Evolutionary conservation across 169 alveolate genomes (phyloP), one percentile per base, ranked within the genome.

Genomic region (Cryptosporidium andersoni): DNA sequence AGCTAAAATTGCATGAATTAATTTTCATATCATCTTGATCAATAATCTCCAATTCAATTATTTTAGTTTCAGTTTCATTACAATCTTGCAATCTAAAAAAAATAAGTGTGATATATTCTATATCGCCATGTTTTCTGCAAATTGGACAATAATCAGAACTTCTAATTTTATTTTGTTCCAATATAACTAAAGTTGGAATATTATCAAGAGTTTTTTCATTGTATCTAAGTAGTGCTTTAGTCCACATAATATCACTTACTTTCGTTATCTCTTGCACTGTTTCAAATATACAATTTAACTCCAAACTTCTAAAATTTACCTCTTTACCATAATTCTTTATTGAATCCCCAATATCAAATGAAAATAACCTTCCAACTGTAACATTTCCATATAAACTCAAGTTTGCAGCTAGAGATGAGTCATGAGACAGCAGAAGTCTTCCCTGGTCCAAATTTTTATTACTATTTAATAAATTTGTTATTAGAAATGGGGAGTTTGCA

Each of bases 181-280:
- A 42, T 43, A 74, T 25, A 39, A 74, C 58, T 37, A 74, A 8
- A n/a, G 74, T 60, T 43, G 67, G 85, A 0, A 55, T 36, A 40
- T 47, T n/a, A 2, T 62, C 67, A 40, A 36, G 40, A 48, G 47
- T 52, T 42, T 55, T 53, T 9, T 53, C 4, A 37, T 74, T 62
- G 5, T 74, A 45, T 60, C 49, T 56, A 16, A 74, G 6, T 5
- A 45, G n/a, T 7, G 85, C 55, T 12, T 60, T 74, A 5, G 64
- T 58, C 85, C 85, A 74, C 36, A 74, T 74, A 6, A 68, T 68
- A 1, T 74, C 63, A 16, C 74, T 42, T 16, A 74, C 34, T 39
- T 45, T 47, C 16, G 85, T 74, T 34, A 6, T 7, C 40, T 42
- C 55, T 39, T 49, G 43, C 0, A 25, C 25, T 25, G 43, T 11